Percentiles rank a stretch among this genome's conserved stretches.
These are phyloP conservation scores for Pythium dissimile DNA, from an alignment of 352 stramenopile genomes.

Conservation along the genomic window DNA sequence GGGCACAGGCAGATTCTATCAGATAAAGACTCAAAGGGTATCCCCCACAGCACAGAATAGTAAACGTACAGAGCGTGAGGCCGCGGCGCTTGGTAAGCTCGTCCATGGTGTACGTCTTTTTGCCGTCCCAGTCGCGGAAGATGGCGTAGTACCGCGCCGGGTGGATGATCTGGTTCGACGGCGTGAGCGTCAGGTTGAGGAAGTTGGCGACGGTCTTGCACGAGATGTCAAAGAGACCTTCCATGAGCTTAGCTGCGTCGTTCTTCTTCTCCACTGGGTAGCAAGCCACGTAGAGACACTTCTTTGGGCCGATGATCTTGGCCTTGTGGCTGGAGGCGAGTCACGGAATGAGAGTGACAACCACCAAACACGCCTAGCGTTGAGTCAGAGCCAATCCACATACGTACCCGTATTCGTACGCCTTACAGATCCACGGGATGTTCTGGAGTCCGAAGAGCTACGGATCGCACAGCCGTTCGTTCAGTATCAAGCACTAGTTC, in stretches of 20 bases:
- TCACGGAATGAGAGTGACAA: too few relatives aligned
- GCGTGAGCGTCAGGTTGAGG: conserved; percentile 91
- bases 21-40: too few relatives aligned
- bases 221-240: conserved; percentile 90
- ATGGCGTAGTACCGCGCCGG: conserved; percentile 91
- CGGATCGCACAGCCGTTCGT: too few relatives aligned
- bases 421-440: conserved; percentile 94
- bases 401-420: conserved; percentile 79
- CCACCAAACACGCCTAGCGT: too few relatives aligned
- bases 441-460: conserved; percentile 92
- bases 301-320: conserved; percentile 90
- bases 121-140: conserved; percentile 91
- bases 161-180: conserved; percentile 94
- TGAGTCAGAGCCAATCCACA: too few relatives aligned
- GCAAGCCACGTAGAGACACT: conserved; percentile 87
- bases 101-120: conserved; percentile 76
- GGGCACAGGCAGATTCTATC: neutral
- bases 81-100: conserved; percentile 87
- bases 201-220: conserved; percentile 91
- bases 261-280: conserved; percentile 87
- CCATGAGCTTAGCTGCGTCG: conserved; percentile 72
- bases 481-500: too few relatives aligned
- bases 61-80: conserved; percentile 83
- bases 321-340: conserved; percentile 70
- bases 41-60: too few relatives aligned